Conservation (phyloP, 2,329 filamentous ascomycete species). For the Drechslera avenae region DNA sequence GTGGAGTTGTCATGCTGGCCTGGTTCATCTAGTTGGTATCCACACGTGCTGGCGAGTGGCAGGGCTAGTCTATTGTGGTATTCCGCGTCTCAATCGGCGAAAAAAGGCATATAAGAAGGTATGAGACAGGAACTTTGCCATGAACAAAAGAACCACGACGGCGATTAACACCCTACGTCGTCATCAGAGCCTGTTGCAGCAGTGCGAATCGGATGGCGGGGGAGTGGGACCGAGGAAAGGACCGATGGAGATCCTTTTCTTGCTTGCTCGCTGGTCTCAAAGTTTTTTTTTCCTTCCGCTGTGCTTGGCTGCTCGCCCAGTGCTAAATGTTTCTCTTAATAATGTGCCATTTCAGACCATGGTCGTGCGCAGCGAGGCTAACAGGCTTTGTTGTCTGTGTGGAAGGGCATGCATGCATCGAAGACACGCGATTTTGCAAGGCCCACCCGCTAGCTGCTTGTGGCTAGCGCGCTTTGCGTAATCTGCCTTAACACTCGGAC, state of each 20-base stretch:
- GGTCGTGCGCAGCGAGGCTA: conserved; percentile 25
- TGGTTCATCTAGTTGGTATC: conserved; percentile 27
- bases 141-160: conserved; percentile 24
- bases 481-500: conserved; percentile 5
- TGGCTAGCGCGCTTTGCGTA: conserved; percentile 9
- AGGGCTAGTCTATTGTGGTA: conserved; percentile 22
- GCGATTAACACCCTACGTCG: conserved; percentile 39
- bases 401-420: conserved; percentile 29
- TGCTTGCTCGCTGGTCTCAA: conserved; percentile 17
- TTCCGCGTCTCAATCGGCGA: conserved; percentile 32
- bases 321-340: conserved; percentile 32
- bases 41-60: conserved; percentile 26
- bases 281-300: conserved; percentile 16
- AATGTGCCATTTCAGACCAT: conserved; percentile 23
- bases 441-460: conserved; percentile 18
- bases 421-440: conserved; percentile 27
- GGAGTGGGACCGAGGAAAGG: conserved; percentile 37
- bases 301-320: conserved; percentile 18
- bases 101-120: conserved; percentile 30
- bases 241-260: conserved; percentile 30
- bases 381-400: conserved; percentile 29
- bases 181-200: conserved; percentile 36
- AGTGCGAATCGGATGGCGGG: conserved; percentile 42
- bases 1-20: conserved; percentile 40
- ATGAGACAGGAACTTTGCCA: conserved; percentile 25